A percentile compares a stretch with the other conserved stretches of the same genome.
These are phyloP conservation scores for Serendipita vermifera DNA, from an alignment of 768 basidiomycete genomes.

Conservation along the genomic window DNA sequence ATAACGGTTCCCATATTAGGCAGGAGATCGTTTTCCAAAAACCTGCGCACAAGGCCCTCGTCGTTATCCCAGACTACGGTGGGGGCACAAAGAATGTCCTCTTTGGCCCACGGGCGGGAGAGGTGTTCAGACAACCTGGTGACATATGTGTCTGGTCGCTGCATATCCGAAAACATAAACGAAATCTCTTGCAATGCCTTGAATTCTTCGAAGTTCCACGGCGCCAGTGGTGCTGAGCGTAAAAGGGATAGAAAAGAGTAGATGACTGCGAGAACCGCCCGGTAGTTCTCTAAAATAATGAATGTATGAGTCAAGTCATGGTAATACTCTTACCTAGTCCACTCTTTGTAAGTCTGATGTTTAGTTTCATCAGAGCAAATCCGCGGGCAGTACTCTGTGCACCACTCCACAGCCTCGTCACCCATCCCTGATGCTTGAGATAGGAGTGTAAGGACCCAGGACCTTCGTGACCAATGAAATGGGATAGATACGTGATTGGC, in stretches of 20 bases:
- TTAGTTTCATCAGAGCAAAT: constrained; percentile 82
- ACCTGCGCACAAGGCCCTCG: constrained; percentile 42
- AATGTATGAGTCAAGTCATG: background rate
- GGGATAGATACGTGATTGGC: constrained; percentile 60
- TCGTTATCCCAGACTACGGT: constrained; percentile 66
- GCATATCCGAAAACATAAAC: constrained; percentile 82
- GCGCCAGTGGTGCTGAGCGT: constrained; percentile 41
- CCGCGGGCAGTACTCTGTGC: constrained; percentile 62
- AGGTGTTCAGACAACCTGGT: constrained; percentile 61
- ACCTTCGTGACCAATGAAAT: constrained; percentile 86
- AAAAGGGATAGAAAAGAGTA: constrained; percentile 73
- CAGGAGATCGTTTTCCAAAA: constrained; percentile 43
- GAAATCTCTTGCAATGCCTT: constrained; percentile 54
- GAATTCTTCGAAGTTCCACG: constrained; percentile 66
- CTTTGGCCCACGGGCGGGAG: constrained; percentile 68
- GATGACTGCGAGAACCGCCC: constrained; percentile 48
- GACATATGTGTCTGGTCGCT: constrained; percentile 65
- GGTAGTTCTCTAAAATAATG: constrained; percentile 49
- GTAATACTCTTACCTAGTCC: constrained; percentile 57
- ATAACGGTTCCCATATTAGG: constrained; percentile 53
- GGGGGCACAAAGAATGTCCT: constrained; percentile 58
- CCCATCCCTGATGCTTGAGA: constrained; percentile 81
- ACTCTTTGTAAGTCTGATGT: constrained; percentile 63
- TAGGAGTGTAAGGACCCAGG: constrained; percentile 84
- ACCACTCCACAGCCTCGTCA: constrained; percentile 58